A percentile compares a stretch with the other conserved stretches of the same genome.
Evolutionary conservation across 176 grass and related monocot genomes (phyloP).

Genomic region (Musa acuminata): DNA sequence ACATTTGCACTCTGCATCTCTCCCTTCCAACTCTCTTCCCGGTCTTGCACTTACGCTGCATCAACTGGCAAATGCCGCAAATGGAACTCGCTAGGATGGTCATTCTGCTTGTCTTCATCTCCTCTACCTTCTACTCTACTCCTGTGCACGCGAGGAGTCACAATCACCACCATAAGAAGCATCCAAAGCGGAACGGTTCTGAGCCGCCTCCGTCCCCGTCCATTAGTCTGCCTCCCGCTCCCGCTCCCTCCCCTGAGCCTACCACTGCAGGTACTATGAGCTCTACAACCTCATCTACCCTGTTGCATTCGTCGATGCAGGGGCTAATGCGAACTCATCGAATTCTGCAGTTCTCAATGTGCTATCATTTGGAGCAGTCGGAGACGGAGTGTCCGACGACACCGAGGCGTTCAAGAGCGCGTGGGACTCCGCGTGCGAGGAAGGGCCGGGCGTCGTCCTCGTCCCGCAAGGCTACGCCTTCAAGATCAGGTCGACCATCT

Average conservation of each 20-base stretch:
- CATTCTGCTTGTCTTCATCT: conserved; percentile 24
- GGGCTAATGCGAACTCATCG: background rate
- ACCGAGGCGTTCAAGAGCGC: conserved; percentile 32
- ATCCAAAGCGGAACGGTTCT: conserved; percentile 7
- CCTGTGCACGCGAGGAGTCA: conserved; percentile 20
- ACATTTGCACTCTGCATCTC: background rate
- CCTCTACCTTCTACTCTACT: conserved; percentile 21
- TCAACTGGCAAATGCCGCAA: background rate
- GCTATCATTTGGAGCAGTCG: conserved; percentile 21
- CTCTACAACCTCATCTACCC: background rate
- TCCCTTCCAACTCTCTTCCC: background rate
- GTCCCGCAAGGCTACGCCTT: conserved; percentile 21
- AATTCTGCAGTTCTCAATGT: conserved; percentile 4
- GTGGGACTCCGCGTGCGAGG: conserved; percentile 30
- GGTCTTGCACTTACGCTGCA: background rate
- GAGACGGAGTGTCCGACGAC: conserved; percentile 35
- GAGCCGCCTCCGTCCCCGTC: conserved; percentile 3
- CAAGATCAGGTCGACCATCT: conserved; percentile 15
- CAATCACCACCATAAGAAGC: conserved; percentile 25
- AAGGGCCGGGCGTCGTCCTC: conserved; percentile 14
- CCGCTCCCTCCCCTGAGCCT: conserved; percentile 16
- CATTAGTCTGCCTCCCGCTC: background rate
- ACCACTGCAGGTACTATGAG: background rate
- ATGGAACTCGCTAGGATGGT: conserved; percentile 37
- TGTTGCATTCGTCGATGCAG: background rate